Percentiles rank a stretch among this genome's conserved stretches.
Evolutionary conservation across 2,329 filamentous ascomycete species (phyloP).

Genomic region (Alternaria sp.): DNA sequence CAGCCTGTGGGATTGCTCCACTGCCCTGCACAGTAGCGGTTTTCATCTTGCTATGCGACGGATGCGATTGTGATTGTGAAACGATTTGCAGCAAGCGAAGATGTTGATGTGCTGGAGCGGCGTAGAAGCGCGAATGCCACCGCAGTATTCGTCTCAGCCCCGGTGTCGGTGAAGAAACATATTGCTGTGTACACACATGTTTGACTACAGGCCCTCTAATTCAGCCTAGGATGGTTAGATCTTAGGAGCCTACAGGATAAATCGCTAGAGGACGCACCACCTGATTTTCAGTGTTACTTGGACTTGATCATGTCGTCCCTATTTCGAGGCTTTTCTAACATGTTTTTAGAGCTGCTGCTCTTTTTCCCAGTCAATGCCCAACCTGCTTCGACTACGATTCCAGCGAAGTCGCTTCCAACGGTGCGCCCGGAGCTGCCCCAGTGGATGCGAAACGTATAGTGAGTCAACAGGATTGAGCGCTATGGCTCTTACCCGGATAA

Average conservation of each 20-base stretch:
- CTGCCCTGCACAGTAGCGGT: not conserved
- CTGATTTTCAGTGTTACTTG: too few relatives aligned
- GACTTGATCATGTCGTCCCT: too few relatives aligned
- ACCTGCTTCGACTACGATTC: constrained; percentile 20
- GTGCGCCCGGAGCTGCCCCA: constrained; percentile 44
- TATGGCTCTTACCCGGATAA: constrained; percentile 32
- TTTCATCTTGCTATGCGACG: too few relatives aligned
- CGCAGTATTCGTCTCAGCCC: not conserved
- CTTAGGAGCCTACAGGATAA: not conserved
- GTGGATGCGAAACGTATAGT: constrained; percentile 46
- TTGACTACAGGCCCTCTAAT: not conserved
- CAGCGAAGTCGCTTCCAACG: constrained; percentile 31
- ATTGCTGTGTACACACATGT: not conserved
- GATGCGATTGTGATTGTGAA: not conserved
- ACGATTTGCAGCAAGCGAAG: not conserved
- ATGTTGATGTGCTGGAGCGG: not conserved
- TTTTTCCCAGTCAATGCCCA: too few relatives aligned
- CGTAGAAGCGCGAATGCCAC: not conserved
- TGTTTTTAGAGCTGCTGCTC: too few relatives aligned
- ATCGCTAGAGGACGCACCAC: not conserved
- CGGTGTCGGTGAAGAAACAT: not conserved
- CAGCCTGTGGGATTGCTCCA: not conserved
- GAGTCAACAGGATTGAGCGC: constrained; percentile 43
- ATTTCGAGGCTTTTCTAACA: too few relatives aligned
- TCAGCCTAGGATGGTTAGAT: not conserved